Conservation (phyloP, 2,329 filamentous ascomycete species). For the Hymenoscyphus albidus region DNA sequence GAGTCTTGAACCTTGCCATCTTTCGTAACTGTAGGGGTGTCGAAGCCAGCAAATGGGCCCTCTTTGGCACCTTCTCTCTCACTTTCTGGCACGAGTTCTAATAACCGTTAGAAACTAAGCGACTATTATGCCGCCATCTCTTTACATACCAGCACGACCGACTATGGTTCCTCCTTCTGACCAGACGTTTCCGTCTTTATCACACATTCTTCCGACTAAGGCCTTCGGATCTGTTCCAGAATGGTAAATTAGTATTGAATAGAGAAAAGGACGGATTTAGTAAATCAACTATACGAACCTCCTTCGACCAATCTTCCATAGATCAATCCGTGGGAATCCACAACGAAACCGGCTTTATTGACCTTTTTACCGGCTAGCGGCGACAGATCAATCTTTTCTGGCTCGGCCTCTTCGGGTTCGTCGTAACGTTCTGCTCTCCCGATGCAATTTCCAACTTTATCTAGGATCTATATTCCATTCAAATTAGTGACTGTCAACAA, state of each 20-base stretch:
- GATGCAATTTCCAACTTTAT: slow-evolving; percentile 52
- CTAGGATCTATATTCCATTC: slow-evolving; percentile 37
- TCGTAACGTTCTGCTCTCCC: slow-evolving; percentile 69
- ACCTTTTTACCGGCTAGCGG: slow-evolving; percentile 65
- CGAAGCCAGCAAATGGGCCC: slow-evolving; percentile 64
- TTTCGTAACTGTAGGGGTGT: slow-evolving; percentile 62
- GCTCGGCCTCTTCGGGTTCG: slow-evolving; percentile 44
- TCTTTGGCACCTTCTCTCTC: slow-evolving; percentile 61
- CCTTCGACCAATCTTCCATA: slow-evolving; percentile 67
- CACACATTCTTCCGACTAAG: slow-evolving; percentile 50
- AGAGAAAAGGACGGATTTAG: neutral
- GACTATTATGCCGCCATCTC: neutral
- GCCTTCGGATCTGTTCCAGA: too few relatives aligned
- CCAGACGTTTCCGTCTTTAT: slow-evolving; percentile 67
- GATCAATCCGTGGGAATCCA: slow-evolving; percentile 51
- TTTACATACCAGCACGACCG: slow-evolving; percentile 49
- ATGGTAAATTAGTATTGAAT: neutral
- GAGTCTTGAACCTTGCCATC: slow-evolving; percentile 65
- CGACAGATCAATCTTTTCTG: slow-evolving; percentile 51
- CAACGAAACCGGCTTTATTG: slow-evolving; percentile 64
- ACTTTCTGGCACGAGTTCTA: slow-evolving; percentile 59
- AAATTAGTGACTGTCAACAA: neutral
- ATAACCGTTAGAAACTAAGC: neutral
- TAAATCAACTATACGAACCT: slow-evolving; percentile 35
- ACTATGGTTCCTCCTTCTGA: slow-evolving; percentile 70